These are phyloP conservation scores for Cadophora sp. DNA, from an alignment of 2,329 filamentous ascomycete species.

Conservation along the genomic window DNA sequence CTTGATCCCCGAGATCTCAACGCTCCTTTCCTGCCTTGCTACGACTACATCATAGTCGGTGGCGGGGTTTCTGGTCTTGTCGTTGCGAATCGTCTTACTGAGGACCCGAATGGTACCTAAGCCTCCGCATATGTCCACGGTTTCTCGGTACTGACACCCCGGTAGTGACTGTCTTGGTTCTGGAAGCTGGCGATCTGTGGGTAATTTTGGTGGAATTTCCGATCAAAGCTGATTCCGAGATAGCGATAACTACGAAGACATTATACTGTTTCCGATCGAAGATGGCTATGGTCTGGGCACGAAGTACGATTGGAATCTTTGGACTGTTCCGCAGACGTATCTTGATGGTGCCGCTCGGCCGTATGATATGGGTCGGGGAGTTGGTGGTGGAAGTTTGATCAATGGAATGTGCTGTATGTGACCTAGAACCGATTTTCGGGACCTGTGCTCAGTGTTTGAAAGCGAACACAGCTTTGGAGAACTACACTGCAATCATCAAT, in stretches of 20 bases:
- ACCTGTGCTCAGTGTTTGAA: conserved; percentile 3
- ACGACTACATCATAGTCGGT: conserved; percentile 53
- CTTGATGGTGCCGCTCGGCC: conserved; percentile 38
- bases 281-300: conserved; percentile 44
- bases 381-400: conserved; percentile 50
- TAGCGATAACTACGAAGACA: conserved; percentile 40
- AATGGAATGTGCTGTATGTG: conserved; percentile 48
- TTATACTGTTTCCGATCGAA: conserved; percentile 38
- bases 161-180: conserved; percentile 38
- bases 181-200: conserved; percentile 40
- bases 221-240: conserved; percentile 3
- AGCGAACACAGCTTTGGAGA: conserved; percentile 5
- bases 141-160: conserved; percentile 12
- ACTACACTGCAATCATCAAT: conserved; percentile 37
- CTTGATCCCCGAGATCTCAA: conserved; percentile 35
- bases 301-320: conserved; percentile 52
- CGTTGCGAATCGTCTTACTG: conserved; percentile 52
- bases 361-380: conserved; percentile 32
- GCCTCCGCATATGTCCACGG: background rate
- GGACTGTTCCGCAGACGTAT: conserved; percentile 48
- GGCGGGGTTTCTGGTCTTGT: conserved; percentile 55
- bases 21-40: conserved; percentile 38
- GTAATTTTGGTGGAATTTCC: background rate
- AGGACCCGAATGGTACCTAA: conserved; percentile 41
- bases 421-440: background rate